These are phyloP conservation scores for Mycena rebaudengoi DNA, from an alignment of 768 basidiomycete genomes.

Conservation along the genomic window DNA sequence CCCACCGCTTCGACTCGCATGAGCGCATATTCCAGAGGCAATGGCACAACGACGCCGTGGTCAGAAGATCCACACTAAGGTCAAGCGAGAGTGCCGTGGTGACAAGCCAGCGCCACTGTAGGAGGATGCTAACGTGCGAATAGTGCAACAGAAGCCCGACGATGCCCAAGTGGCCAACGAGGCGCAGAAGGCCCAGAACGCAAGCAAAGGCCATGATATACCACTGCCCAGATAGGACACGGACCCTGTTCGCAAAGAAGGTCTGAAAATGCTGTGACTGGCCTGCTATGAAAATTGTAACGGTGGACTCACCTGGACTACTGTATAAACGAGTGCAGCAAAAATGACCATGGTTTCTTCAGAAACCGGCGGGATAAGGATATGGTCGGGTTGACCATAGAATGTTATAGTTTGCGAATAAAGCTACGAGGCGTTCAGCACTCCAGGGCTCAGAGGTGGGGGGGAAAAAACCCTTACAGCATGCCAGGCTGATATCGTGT, in stretches of 20 bases:
- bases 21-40: slow-evolving; percentile 1
- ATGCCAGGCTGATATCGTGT: slow-evolving; percentile 8
- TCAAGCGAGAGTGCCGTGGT: background rate
- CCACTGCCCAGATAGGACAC: background rate
- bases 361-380: background rate
- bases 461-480: background rate
- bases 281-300: no score
- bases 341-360: slow-evolving; percentile 3
- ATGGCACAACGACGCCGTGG: background rate
- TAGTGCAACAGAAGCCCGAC: background rate
- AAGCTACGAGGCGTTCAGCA: background rate
- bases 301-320: background rate
- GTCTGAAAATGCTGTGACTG: background rate
- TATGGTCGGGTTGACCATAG: background rate
- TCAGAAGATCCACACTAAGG: background rate
- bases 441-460: no score
- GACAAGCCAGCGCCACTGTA: slow-evolving; percentile 14
- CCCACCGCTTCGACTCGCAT: background rate
- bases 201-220: slow-evolving; percentile 1
- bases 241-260: slow-evolving; percentile 12
- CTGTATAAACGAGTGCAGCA: slow-evolving; percentile 3
- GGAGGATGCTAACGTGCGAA: background rate
- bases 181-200: background rate
- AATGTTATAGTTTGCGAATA: slow-evolving; percentile 12
- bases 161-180: background rate